Evolutionary conservation across 2,329 filamentous ascomycete species (phyloP), one percentile per base, ranked within the genome.

Genomic region (Thielaviopsis punctulata): DNA sequence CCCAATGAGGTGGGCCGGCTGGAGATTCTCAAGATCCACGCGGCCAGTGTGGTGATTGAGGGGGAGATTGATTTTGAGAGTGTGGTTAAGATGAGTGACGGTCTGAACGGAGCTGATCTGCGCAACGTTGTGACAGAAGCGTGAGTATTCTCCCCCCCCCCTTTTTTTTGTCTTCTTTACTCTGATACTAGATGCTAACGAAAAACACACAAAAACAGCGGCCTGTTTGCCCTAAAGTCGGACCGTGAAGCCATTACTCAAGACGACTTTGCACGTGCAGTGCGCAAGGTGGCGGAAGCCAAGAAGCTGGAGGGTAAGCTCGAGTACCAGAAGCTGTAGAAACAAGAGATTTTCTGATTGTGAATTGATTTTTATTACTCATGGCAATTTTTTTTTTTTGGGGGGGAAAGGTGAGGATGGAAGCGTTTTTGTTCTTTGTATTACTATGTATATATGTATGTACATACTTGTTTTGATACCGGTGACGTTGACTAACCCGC

Each of bases 41-140:
- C 90, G 5, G 78, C 79, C 30, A 81, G 84, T 56, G 92, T 98
- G 13, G 78, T 86, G 55, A 81, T 86, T 45, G 90, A 96, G 60
- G 92, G 90, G 1, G 92, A 98, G 57, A 87, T 98, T 63, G 93
- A 98, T 66, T 98, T 94, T 64, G 92, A 98, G 76, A 95, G 87
- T 62, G 88, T 98, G 55, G 92, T 98, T 59, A 98, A 98, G 80
- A 98, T 98, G 92, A 95, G 89, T 61, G 92, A 98, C 63, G 89
- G 90, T 24, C 77, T 98, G 61, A 98, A 98, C 68, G 92, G 92
- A 64, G 92, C 92, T 49, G 92, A 98, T 79, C 70, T 98, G 73
- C 77, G 92, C 63, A 98, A 98, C 64, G 89, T 98, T 50, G 89
- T 98, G 50, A 98, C 92, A 13, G 92, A 98, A 75, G 92, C 92